Evolutionary conservation across 192 early-diverging fungal genomes (phyloP), one percentile per base, ranked within the genome.

Genomic region (Kickxella alabastrina): DNA sequence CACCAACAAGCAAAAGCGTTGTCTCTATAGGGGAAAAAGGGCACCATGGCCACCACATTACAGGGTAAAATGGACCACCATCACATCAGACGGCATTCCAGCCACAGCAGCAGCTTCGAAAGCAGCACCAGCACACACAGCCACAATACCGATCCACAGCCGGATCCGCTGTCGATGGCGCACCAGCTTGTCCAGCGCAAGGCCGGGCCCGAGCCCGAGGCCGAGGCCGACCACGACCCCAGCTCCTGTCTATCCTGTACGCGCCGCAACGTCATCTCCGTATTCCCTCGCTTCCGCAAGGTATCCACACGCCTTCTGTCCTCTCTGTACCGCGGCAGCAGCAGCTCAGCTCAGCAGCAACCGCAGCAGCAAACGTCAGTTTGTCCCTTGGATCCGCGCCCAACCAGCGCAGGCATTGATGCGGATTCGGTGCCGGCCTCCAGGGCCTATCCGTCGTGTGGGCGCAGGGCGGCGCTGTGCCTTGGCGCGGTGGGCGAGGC

Each of bases 201-300:
- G n/a, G n/a, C n/a, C n/a, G n/a, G n/a, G n/a, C n/a, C n/a, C n/a
- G n/a, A n/a, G n/a, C n/a, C 18, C 56, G 6, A 29, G 13, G 22
- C 42, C 2, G 62, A 65, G 41, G 31, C 37, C 44, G 54, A 61
- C 47, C 62, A 73, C 54, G 31, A 57, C 36, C 42, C 62, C 17
- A 49, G 39, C 17, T 36, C 58, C 27, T 74, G 70, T 26, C 54
- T 74, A 18, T 59, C 62, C 15, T 66, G 63, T 29, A 66, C 62
- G 1, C 63, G 70, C 23, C 70, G 59, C 49, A 62, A 61, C 38
- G 70, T 74, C 40, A 59, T 61, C 32, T 47, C 53, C 22, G 70
- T 65, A 23, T 59, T 74, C 40, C 63, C 70, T 15, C 63, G 70
- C 13, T 58, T 74, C 32, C 63, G 70, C 40, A 57, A 62, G 18